Evolutionary conservation across 129 eudicot species (phyloP).

Genomic region (Helianthus tuberosus): DNA sequence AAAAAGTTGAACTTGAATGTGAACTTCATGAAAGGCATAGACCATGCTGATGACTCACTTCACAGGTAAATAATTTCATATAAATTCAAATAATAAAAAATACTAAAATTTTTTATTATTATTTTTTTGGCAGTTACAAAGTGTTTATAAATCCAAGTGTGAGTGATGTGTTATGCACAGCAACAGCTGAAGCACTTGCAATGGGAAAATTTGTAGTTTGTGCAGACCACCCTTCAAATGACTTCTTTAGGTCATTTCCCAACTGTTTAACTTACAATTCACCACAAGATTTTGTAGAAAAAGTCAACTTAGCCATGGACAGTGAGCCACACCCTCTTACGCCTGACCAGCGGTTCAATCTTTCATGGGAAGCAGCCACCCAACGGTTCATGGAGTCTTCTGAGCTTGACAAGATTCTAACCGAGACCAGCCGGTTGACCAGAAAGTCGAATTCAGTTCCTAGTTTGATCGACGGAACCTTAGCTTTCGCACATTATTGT

Average conservation of each 20-base stretch:
- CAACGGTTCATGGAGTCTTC: constrained; percentile 89
- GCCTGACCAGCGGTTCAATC: constrained; percentile 70
- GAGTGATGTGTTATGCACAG: constrained; percentile 96
- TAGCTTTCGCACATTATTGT: constrained; percentile 84
- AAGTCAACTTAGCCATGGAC: constrained; percentile 75
- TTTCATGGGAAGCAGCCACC: constrained; percentile 99
- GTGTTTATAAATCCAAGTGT: constrained; percentile 91
- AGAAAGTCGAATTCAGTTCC: constrained; percentile 68
- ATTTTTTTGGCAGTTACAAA: constrained; percentile 67
- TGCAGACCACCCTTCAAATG: constrained; percentile 96
- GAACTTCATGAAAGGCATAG: constrained; percentile 87
- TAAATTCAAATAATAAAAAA: not conserved
- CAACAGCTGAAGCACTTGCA: constrained; percentile 97
- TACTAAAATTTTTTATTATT: not conserved
- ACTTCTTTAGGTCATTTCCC: constrained; percentile 87
- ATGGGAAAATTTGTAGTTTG: constrained; percentile 98
- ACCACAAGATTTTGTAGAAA: constrained; percentile 79
- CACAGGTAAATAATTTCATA: constrained; percentile 50
- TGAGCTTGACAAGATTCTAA: constrained; percentile 66
- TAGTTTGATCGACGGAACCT: constrained; percentile 76
- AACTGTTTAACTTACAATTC: constrained; percentile 86
- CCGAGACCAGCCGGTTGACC: not conserved
- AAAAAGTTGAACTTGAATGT: constrained; percentile 66
- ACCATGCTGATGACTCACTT: constrained; percentile 94
- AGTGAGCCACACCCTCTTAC: constrained; percentile 89